Evolutionary conservation across 2,329 filamentous ascomycete genomes (phyloP).

Genomic region (Fusarium annulatum): DNA sequence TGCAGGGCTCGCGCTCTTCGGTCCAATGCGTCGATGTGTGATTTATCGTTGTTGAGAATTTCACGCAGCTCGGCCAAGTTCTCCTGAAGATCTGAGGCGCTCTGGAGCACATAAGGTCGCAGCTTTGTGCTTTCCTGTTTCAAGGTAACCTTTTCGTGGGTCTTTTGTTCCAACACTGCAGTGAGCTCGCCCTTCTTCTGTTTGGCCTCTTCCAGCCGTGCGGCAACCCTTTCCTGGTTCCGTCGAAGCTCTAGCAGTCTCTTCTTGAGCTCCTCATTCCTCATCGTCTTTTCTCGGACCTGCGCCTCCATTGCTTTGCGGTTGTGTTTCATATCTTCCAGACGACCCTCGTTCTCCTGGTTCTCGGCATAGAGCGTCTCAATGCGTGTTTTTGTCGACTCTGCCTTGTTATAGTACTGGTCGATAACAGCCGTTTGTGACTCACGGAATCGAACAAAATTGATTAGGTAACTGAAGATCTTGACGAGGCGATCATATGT

Average conservation of each 20-base stretch:
- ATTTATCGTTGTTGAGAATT: conserved; percentile 80
- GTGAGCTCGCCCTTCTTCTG: conserved; percentile 82
- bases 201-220: conserved; percentile 85
- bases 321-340: conserved; percentile 84
- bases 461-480: conserved; percentile 98
- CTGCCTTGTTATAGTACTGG: conserved; percentile 90
- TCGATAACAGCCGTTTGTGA: conserved; percentile 91
- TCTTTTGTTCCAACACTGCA: conserved; percentile 76
- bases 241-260: conserved; percentile 82
- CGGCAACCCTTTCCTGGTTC: conserved; percentile 84
- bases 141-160: conserved; percentile 74
- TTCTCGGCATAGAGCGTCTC: conserved; percentile 88
- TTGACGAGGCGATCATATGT: conserved; percentile 91
- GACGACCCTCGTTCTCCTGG: conserved; percentile 82
- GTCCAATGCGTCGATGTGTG: conserved; percentile 88
- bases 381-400: conserved; percentile 86
- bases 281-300: conserved; percentile 83
- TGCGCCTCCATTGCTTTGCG: conserved; percentile 83
- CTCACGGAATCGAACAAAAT: conserved; percentile 97
- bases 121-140: conserved; percentile 90
- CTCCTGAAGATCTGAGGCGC: conserved; percentile 83
- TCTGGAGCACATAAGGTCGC: conserved; percentile 91
- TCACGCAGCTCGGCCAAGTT: conserved; percentile 84
- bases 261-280: conserved; percentile 89
- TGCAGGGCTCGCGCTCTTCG: conserved; percentile 88